Evolutionary conservation across 768 basidiomycete genomes (phyloP), one percentile per base, ranked within the genome.

Genomic region (Pholiota conissans): DNA sequence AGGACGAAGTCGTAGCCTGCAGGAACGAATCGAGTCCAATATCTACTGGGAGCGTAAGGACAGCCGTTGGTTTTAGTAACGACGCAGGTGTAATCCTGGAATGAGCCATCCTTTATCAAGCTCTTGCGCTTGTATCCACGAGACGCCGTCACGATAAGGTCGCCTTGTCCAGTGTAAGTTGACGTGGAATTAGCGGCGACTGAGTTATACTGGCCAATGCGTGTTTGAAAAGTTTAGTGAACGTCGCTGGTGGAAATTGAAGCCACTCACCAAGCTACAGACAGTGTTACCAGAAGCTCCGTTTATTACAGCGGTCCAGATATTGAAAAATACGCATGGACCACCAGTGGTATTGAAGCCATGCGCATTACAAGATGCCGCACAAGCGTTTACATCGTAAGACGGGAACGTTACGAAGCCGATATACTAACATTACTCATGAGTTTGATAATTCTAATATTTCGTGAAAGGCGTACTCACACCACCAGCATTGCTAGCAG

Each of bases 61-160:
- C 60, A 61, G 3, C 40, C 53, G 16, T 51, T 58, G 29, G 13
- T 35, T 39, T 30, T 18, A 8, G 56, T 54, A 5, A 54, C 24
- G 52, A 61, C 39, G 49, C 60, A 61, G 22, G 60, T 61, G 26
- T 49, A 61, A 29, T 61, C 61, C 35, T 61, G 57, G 53, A 61
- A 61, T 20, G 61, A 61, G 22, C 61, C 57, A 45, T 61, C 61
- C 52, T 55, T 42, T 3, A 62, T 45, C 14, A 52, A 29, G 11
- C 57, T 55, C 35, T 20, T 52, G 29, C 61, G 61, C 14, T 50
- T 62, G 54, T 39, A 62, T 26, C 61, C 61, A 2, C 57, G 57
- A 11, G 61, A 62, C 4, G 37, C 13, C 16, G 57, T 32, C 2
- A 62, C 51, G 3, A 32, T 26, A 26, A 62, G 45, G 40, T 52